Base-by-base conservation (phyloP, 768 basidiomycete species). In the Coprinopsis sp. region DNA sequence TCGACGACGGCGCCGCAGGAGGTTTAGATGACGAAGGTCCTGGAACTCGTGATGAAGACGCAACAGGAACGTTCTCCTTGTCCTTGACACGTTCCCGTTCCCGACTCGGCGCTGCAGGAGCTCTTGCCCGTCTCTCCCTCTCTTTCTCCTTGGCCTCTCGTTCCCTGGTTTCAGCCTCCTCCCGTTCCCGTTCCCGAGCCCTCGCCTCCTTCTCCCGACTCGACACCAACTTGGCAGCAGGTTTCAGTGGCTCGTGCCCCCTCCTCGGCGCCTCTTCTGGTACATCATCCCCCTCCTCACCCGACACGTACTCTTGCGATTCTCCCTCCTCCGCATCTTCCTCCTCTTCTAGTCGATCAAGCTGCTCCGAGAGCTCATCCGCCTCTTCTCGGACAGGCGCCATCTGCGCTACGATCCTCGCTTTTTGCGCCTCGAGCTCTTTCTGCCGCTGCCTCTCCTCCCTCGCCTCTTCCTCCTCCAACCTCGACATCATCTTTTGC, bases 401-500 rank as follows among this genome's bases (percentile, higher is more conserved):
- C 91, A 94, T 94, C 70, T 94, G 90, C 39, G 90, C 88, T 2
- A 95, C 92, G 49, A 95, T 93, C 46, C 91, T 74, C 38, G 91
- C 91, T 67, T 95, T 95, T 67, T 93, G 92, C 10, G 81, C 79
- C 62, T 91, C 91, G 29, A 94, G 68, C 65, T 91, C 90, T 65
- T 91, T 87, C 68, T 71, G 77, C 62, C 69, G 70, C 52, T 58
- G 51, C 39, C 69, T 57, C 51, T 60, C 52, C 42, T 68, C 67
- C 50, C 69, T 67, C 44, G 65, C 65, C 40, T 69, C 67, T 31
- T 67, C 64, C 42, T 69, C 67, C 30, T 63, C 60, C 38, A 57
- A 61, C 38, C 55, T n/a, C n/a, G n/a, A n/a, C n/a, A n/a, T 44
- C 1, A 18, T 57, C 50, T 65, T 57, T 49, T 58, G 59, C 52